Conservation (phyloP, 1,139 yeast species). For the Kodamaea plutei region DNA sequence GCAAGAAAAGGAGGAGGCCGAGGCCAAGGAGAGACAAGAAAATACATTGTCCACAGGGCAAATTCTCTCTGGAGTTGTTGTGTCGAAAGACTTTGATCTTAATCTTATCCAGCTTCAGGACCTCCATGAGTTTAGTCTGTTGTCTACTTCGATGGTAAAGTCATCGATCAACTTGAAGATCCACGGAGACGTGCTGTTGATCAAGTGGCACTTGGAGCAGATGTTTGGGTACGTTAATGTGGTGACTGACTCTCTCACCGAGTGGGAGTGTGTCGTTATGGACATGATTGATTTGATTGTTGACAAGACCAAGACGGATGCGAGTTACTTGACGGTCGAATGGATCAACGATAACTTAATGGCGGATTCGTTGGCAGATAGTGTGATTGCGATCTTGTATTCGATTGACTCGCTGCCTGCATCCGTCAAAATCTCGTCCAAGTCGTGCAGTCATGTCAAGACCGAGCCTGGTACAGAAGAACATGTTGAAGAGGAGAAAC, state of each 20-base stretch:
- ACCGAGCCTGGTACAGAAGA: slow-evolving; percentile 9
- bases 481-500: slow-evolving; percentile 12
- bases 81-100: slow-evolving; percentile 86
- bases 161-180: slow-evolving; percentile 78
- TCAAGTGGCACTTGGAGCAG: slow-evolving; percentile 87
- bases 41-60: slow-evolving; percentile 29
- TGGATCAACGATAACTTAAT: slow-evolving; percentile 84
- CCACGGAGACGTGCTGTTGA: slow-evolving; percentile 74
- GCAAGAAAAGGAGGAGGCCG: slow-evolving; percentile 6
- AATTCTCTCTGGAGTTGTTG: slow-evolving; percentile 79
- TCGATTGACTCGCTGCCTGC: slow-evolving; percentile 95
- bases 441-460: slow-evolving; percentile 43
- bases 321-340: slow-evolving; percentile 57
- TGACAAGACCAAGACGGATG: slow-evolving; percentile 37
- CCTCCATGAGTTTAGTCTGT: slow-evolving; percentile 81
- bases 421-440: slow-evolving; percentile 79
- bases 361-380: slow-evolving; percentile 93
- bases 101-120: slow-evolving; percentile 80
- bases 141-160: slow-evolving; percentile 79
- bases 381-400: slow-evolving; percentile 82
- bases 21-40: slow-evolving; percentile 6
- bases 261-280: slow-evolving; percentile 49
- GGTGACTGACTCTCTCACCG: slow-evolving; percentile 56
- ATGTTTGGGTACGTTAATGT: slow-evolving; percentile 89
- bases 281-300: slow-evolving; percentile 44